Conservation (phyloP, 2,329 filamentous ascomycete genomes). For the Graphilbum sp. region DNA sequence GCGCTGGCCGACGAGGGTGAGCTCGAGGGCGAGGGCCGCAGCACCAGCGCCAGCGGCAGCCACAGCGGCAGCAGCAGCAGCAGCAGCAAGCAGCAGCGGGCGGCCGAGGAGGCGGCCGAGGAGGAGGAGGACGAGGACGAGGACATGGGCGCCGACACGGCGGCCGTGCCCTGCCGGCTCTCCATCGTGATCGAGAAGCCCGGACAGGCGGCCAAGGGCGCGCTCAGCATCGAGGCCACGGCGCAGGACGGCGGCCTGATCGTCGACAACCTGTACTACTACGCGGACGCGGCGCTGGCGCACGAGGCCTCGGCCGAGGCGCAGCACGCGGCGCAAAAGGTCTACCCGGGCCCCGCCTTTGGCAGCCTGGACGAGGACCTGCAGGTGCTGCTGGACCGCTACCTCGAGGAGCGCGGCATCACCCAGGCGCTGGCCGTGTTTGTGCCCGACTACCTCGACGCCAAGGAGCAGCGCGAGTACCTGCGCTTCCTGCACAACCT, state of each 20-base stretch:
- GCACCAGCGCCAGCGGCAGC: constrained; percentile 41
- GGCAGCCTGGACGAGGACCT: constrained; percentile 91
- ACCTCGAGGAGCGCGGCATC: constrained; percentile 87
- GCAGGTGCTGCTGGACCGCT: constrained; percentile 80
- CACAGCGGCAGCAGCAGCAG: too few species aligned
- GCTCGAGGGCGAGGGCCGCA: constrained; percentile 31
- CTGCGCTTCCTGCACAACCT: constrained; percentile 75
- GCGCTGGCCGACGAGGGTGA: constrained; percentile 38
- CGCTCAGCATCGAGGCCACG: constrained; percentile 70
- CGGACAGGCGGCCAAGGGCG: constrained; percentile 43
- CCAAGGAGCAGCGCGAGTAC: constrained; percentile 98
- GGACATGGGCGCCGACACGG: constrained; percentile 22
- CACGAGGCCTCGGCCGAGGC: constrained; percentile 60
- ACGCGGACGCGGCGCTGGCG: constrained; percentile 60
- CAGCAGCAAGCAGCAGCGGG: too few species aligned
- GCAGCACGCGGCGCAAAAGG: constrained; percentile 56
- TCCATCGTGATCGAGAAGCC: constrained; percentile 82
- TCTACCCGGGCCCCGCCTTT: constrained; percentile 87
- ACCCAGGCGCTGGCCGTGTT: constrained; percentile 76
- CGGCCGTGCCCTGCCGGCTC: constrained; percentile 63
- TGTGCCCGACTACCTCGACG: constrained; percentile 88
- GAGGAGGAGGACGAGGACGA: constrained; percentile 37
- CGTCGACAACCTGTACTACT: constrained; percentile 85
- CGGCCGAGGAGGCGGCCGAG: constrained; percentile 19
- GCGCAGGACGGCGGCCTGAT: constrained; percentile 75